These are phyloP conservation scores for Chrysoporthe cubensis DNA, from an alignment of 2,329 filamentous ascomycete genomes.

Conservation along the genomic window DNA sequence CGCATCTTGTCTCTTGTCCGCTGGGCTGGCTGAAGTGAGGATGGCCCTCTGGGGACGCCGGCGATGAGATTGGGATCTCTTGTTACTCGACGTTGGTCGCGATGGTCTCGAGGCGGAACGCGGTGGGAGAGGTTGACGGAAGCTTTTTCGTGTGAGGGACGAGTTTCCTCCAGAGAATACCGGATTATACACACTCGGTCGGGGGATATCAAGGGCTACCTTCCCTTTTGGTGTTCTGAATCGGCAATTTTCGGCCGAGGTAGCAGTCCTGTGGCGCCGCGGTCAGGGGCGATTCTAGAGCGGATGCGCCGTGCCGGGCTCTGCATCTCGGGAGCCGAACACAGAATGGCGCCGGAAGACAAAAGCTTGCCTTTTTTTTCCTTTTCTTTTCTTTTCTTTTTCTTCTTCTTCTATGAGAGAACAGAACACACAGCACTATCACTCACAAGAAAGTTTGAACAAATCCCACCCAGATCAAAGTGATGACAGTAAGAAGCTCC, in stretches of 20 bases:
- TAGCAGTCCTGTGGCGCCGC: not conserved
- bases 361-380: not conserved
- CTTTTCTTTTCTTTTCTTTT: not conserved
- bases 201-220: not conserved
- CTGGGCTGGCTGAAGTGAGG: not conserved
- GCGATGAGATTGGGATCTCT: not conserved
- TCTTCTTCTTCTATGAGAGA: not conserved
- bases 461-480: no score
- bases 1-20: not conserved
- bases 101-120: not conserved
- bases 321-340: constrained; percentile 5
- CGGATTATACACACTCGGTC: not conserved
- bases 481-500: no score
- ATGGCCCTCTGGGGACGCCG: not conserved
- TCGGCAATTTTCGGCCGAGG: constrained; percentile 7
- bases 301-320: constrained; percentile 3
- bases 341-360: not conserved
- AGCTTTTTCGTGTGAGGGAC: not conserved
- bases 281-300: not conserved
- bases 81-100: not conserved
- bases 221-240: not conserved
- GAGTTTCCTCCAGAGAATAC: not conserved
- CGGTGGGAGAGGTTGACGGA: not conserved
- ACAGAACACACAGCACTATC: not conserved
- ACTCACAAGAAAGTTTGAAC: no score